Conservation (phyloP, 257 asterid species). For the Plantago elongata region DNA sequence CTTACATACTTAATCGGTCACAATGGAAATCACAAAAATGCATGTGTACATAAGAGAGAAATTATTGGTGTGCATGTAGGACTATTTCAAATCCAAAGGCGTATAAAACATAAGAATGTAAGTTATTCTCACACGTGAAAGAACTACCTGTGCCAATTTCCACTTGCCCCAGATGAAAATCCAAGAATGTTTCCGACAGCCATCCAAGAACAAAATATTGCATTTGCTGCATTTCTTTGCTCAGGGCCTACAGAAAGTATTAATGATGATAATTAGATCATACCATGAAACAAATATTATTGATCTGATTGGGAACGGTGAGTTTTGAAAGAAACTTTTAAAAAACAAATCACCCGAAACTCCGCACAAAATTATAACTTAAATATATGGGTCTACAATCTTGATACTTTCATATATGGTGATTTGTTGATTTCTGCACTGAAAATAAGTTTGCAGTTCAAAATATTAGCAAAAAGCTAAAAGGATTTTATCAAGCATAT, state of each 20-base stretch:
- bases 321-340: conserved; percentile 7
- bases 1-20: neutral
- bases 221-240: conserved; percentile 95
- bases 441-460: neutral
- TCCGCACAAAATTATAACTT: neutral
- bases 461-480: neutral
- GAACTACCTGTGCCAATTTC: conserved; percentile 88
- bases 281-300: conserved; percentile 5
- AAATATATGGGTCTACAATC: neutral
- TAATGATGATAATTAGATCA: conserved; percentile 13
- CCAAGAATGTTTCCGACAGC: conserved; percentile 98
- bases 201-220: conserved; percentile 97
- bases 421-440: neutral
- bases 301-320: conserved; percentile 7
- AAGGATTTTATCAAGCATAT: neutral
- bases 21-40: neutral
- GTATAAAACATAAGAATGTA: conserved; percentile 11
- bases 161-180: conserved; percentile 97
- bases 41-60: neutral
- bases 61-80: neutral
- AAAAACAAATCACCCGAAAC: neutral
- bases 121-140: conserved; percentile 6
- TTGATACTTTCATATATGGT: too few relatives aligned
- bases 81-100: neutral
- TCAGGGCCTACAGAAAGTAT: conserved; percentile 66